Percentiles rank a stretch among this genome's conserved stretches.
Evolutionary conservation across 192 early-diverging fungal species (phyloP).

Genomic region (Coemansia sp.): DNA sequence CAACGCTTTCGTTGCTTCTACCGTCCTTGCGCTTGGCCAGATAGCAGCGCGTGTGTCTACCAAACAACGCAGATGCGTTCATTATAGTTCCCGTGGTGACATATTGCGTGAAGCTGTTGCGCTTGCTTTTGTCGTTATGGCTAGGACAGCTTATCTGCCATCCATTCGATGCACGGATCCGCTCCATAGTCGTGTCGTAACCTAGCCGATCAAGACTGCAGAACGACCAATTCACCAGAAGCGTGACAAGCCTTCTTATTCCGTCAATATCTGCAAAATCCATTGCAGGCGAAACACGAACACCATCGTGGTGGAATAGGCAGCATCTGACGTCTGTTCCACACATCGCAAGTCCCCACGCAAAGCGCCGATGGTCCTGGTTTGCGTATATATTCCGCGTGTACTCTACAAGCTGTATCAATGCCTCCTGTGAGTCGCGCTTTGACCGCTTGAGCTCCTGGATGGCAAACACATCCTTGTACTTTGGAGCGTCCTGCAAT

Average conservation of each 20-base stretch:
- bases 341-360: constrained; percentile 17
- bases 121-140: neutral
- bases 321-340: neutral
- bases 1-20: neutral
- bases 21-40: neutral
- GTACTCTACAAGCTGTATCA: neutral
- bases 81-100: neutral
- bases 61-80: constrained; percentile 3
- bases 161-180: neutral
- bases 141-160: neutral
- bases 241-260: constrained; percentile 2
- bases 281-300: neutral
- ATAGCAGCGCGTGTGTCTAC: constrained; percentile 18
- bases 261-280: neutral
- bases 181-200: neutral
- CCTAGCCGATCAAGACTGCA: constrained; percentile 14
- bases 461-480: neutral
- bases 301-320: neutral
- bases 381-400: neutral
- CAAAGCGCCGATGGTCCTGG: constrained; percentile 17
- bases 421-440: neutral
- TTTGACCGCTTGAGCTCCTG: neutral
- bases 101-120: neutral
- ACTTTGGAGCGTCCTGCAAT: neutral
- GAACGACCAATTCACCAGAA: constrained; percentile 14